Evolutionary conservation across 2,329 filamentous ascomycete genomes (phyloP), one percentile per base, ranked within the genome.

Genomic region (Sporothrix pallida): DNA sequence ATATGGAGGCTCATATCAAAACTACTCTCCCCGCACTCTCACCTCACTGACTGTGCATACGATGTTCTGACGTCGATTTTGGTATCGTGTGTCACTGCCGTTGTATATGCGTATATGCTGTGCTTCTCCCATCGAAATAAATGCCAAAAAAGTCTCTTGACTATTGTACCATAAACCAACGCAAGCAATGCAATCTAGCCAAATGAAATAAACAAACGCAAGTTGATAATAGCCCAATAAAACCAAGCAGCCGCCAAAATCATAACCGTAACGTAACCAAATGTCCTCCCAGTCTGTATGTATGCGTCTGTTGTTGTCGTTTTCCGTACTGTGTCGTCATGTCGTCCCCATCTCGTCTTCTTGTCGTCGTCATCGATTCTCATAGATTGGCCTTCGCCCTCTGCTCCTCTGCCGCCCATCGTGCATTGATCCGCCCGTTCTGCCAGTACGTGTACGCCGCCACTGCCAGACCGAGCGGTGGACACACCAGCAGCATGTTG

Each of bases 381-480:
- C 17, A 17, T 46, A 37, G 58, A 42, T 81, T 85, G 7, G 84
- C 82, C 79, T 81, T 83, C 75, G 82, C 81, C 78, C 84, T 85
- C 78, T 82, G 79, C 80, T 88, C 85, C 81, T 86, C 83, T 77
- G 85, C 85, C 76, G 90, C 88, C 94, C 94, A 97, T 74, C 84
- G 84, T 81, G 84, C 87, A 82, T 93, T 93, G 77, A 91, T 90
- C 78, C 85, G 86, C 79, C 88, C 86, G 82, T 95, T 96, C 79
- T 89, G 86, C 83, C 90, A 90, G 80, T 93, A 89, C 77, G 88
- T 91, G 90, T 91, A 95, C 42, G 89, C 82, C 0, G 90, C 93
- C 73, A 90, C 87, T 12, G 87, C 83, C 23, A 90, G 87, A 0
- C 91, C 95, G 76, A 97, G 78, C 56, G 94, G 94, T 76, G 95